phyloP scores from a whole-genome alignment of 345 rosid species.

The Clausena lansium region DNA sequence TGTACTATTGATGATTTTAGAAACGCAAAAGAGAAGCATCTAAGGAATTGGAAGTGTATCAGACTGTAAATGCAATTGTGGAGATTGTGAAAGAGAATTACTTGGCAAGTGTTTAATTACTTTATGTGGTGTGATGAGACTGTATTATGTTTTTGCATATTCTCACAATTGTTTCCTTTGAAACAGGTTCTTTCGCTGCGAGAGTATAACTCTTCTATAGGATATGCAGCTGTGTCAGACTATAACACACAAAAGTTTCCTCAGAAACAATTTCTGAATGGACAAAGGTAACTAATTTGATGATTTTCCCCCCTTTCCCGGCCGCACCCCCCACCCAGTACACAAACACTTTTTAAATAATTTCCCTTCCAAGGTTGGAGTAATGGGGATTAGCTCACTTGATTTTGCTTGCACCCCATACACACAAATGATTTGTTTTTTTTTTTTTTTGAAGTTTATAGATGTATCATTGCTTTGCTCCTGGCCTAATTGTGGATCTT shows the following conservation, averaged over 20 bases:
- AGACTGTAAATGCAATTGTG: constrained; percentile 69
- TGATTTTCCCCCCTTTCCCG: not conserved
- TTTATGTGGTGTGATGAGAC: constrained; percentile 9
- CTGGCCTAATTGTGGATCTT: not conserved
- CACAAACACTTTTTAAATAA: not conserved
- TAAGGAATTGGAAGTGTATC: constrained; percentile 70
- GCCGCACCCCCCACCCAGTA: not conserved
- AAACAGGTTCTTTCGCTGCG: constrained; percentile 88
- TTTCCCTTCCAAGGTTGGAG: not conserved
- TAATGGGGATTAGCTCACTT: not conserved
- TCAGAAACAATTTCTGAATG: constrained; percentile 57
- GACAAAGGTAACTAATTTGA: constrained; percentile 60
- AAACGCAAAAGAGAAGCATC: constrained; percentile 68
- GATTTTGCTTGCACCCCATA: not conserved
- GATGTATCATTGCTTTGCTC: not conserved
- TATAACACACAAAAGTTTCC: constrained; percentile 81
- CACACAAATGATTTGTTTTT: not conserved
- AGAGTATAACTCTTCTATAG: constrained; percentile 64
- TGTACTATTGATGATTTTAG: constrained; percentile 33
- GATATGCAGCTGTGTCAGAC: constrained; percentile 79
- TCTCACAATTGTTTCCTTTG: constrained; percentile 20
- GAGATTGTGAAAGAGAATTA: constrained; percentile 97
- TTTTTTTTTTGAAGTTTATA: not conserved
- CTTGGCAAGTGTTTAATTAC: constrained; percentile 54
- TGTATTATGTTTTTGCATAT: constrained; percentile 23